phyloP scores from a whole-genome alignment of 1,284 basidiomycete species.

The Garcileccinum viscosum region DNA sequence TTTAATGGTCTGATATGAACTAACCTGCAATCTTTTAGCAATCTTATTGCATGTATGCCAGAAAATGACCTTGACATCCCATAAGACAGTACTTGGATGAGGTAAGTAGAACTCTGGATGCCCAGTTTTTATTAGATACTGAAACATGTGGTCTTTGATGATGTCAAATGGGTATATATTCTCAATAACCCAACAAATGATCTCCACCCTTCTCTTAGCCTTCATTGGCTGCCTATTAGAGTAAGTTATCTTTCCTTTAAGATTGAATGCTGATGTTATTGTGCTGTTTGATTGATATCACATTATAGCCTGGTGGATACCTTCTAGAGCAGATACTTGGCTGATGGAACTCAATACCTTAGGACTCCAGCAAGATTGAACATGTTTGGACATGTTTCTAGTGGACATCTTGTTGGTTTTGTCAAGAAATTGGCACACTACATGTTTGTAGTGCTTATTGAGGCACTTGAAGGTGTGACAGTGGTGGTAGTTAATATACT shows the following conservation, averaged over 20 bases:
- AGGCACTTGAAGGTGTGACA: slow-evolving; percentile 10
- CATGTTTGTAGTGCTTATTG: background rate
- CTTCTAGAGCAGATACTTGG: background rate
- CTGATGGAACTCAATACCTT: slow-evolving; percentile 14
- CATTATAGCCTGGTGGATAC: background rate
- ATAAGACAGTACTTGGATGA: background rate
- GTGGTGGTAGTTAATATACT: background rate
- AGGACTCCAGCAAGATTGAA: slow-evolving; percentile 42
- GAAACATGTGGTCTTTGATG: slow-evolving; percentile 17
- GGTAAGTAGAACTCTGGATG: slow-evolving; percentile 16
- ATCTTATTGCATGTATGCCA: background rate
- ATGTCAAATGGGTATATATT: slow-evolving; percentile 12
- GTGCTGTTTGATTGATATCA: background rate
- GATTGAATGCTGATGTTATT: background rate
- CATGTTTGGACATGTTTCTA: slow-evolving; percentile 41
- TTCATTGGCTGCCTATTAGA: slow-evolving; percentile 17
- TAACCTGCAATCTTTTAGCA: slow-evolving; percentile 6
- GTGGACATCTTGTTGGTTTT: background rate
- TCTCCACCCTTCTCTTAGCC: slow-evolving; percentile 11
- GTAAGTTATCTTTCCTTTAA: background rate
- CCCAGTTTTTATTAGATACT: slow-evolving; percentile 6
- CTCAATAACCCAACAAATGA: slow-evolving; percentile 12
- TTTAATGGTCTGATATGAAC: background rate
- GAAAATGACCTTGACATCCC: slow-evolving; percentile 6
- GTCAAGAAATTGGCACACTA: background rate